Base-by-base conservation (phyloP, 169 alveolate genomes). In the Cardiosporidium cionae region DNA sequence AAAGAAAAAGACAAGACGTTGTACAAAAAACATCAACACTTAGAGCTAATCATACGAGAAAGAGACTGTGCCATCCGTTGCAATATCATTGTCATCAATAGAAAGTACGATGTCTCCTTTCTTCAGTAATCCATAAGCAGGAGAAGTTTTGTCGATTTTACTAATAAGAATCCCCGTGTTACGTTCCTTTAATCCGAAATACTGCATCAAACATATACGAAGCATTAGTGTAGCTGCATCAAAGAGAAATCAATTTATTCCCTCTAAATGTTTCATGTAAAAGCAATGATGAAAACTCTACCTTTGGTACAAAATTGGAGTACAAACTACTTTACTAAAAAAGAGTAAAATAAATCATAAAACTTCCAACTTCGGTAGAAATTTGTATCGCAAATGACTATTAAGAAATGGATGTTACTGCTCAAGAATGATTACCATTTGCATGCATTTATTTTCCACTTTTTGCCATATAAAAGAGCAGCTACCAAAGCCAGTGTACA, bases 51-150 rank as follows among this genome's bases (percentile, higher is more conserved):
- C n/a, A n/a, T n/a, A n/a, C 7, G 77, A 1, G 65, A 79, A 79
- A 4, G 72, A 52, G 2, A 79, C 84, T 22, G 81, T 79, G 36
- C 84, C 84, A 52, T 79, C 84, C 7, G 70, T 72, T 6, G 84
- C 84, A 23, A 79, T 75, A 31, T 23, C 9, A 58, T 52, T 22
- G 32, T 72, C 80, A 2, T 58, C 66, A 9, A 79, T 62, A 3
- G 64, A 63, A 54, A 73, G 32, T 23, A 79, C 73, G 22, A 79
- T 73, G 31, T 79, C 84, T 0, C 84, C 84, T 0, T 69, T 64
- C 25, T 72, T 68, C 68, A 79, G 54, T 27, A 79, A 69, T 27
- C 28, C 73, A 25, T 66, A 52, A 9, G 84, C 84, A 1, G 68
- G 29, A 7, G 79, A 32, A 2, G 80, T 70, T 16, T 74, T 74